These are phyloP conservation scores for Aspergillus diversus DNA, from an alignment of 495 filamentous ascomycete species.

Conservation along the genomic window DNA sequence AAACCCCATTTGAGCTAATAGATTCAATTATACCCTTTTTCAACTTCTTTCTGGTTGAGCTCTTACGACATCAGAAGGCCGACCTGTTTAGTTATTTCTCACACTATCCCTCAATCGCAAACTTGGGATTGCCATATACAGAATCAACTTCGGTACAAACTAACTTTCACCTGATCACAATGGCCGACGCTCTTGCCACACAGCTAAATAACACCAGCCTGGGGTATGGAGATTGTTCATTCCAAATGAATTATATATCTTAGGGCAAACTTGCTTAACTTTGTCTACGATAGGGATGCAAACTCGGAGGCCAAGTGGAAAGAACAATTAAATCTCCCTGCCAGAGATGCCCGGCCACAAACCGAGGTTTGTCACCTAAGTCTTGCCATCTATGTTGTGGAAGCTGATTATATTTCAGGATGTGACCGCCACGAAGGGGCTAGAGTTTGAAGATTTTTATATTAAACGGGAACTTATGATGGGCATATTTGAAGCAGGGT, in stretches of 20 bases:
- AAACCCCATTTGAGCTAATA: no score
- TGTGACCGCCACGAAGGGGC: conserved; percentile 94
- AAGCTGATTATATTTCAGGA: conserved; percentile 58
- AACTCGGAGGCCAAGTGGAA: conserved; percentile 73
- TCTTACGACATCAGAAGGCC: no score
- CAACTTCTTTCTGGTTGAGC: no score
- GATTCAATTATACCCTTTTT: no score
- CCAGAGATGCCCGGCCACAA: conserved; percentile 85
- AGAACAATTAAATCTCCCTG: conserved; percentile 72
- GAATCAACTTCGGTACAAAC: neutral
- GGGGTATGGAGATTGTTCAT: conserved; percentile 51
- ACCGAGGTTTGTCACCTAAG: conserved; percentile 73
- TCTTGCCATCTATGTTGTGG: neutral
- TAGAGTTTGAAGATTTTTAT: conserved; percentile 96
- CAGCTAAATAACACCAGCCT: conserved; percentile 74
- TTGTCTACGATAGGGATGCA: conserved; percentile 48
- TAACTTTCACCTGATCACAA: conserved; percentile 33
- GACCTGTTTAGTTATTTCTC: no score
- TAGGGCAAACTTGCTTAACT: conserved; percentile 20
- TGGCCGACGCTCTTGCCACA: conserved; percentile 65
- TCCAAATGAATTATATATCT: conserved; percentile 11
- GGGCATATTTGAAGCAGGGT: conserved; percentile 98
- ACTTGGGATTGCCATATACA: neutral
- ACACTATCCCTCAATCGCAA: no score
- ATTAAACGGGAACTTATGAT: conserved; percentile 94